Evolutionary conservation across 2,329 filamentous ascomycete species (phyloP), one percentile per base, ranked within the genome.

Genomic region (Fusarium marasasianum): DNA sequence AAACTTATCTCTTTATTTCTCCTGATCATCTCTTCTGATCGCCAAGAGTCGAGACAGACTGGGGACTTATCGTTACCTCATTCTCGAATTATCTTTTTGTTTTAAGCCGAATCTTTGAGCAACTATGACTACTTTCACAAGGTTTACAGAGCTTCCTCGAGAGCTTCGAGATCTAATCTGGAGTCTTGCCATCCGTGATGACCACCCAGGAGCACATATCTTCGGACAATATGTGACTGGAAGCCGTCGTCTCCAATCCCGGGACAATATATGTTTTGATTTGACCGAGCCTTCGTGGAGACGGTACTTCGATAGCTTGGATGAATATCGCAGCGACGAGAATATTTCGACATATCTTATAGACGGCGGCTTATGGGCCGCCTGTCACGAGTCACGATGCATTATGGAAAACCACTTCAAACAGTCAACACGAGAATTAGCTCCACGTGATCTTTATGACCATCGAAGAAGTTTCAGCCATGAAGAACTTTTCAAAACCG

Each of bases 211-310:
- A 14, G 44, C 13, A 47, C 44, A 47, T 20, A 3, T 47, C 5
- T 47, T 47, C 24, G 24, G 44, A 47, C 24, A 47, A 29, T 47
- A 5, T 47, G 6, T 3, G 44, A 29, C 12, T 4, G 44, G 44
- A 29, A 29, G 44, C 18, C 24, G 8, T 47, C 5, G 2, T 26
- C 0, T 26, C 44, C 12, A 13, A 10, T 26, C 24, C 26, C 5
- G 8, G 5, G 1, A 2, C 8, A 1, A 17, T 4, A 1, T 2
- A 0, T 3, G 8, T 2, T 6, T 20, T 20, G 24, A 26, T 8
- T 20, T 47, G 18, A 3, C 8, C 1, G 18, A 1, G 5, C 24
- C 44, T 3, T 29, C 24, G 3, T 29, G 24, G 44, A 20, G 44
- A 4, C 5, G 18, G 18, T 29, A 29, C 18, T 47, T 47, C 5